phyloP scores from a whole-genome alignment of 2,329 filamentous ascomycete species.

The Chaetomium strumarium region DNA sequence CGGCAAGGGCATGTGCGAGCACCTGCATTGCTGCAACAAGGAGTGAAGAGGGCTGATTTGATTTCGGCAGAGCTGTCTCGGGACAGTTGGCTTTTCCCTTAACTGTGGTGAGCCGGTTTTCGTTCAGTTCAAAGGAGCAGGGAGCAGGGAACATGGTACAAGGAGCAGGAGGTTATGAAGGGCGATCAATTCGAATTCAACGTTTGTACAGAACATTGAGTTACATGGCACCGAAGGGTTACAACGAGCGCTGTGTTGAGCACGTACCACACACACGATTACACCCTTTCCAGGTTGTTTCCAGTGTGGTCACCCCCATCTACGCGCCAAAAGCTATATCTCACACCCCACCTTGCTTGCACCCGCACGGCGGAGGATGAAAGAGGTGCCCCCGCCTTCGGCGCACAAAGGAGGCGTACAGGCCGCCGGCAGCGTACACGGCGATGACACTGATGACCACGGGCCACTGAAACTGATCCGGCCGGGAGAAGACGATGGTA shows the following conservation, averaged over 20 bases:
- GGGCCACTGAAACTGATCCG: constrained; percentile 60
- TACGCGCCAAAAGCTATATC: too few relatives aligned
- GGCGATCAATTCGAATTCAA: neutral
- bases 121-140: too few relatives aligned
- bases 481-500: constrained; percentile 59
- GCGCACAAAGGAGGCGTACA: constrained; percentile 54
- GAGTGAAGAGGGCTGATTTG: neutral
- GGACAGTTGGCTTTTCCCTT: neutral
- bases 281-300: too few relatives aligned
- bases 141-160: neutral
- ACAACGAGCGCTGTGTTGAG: too few relatives aligned
- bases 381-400: constrained; percentile 54
- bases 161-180: neutral
- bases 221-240: too few relatives aligned
- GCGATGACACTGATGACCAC: constrained; percentile 52
- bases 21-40: constrained; percentile 44
- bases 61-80: neutral
- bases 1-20: constrained; percentile 42
- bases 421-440: constrained; percentile 41
- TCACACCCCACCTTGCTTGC: too few relatives aligned
- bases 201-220: too few relatives aligned
- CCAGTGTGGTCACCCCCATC: too few relatives aligned
- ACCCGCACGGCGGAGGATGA: constrained; percentile 33
- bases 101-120: neutral
- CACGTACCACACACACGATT: too few relatives aligned